These are phyloP conservation scores for Funneliformis mosseae DNA, from an alignment of 192 early-diverging fungal genomes.

Conservation along the genomic window DNA sequence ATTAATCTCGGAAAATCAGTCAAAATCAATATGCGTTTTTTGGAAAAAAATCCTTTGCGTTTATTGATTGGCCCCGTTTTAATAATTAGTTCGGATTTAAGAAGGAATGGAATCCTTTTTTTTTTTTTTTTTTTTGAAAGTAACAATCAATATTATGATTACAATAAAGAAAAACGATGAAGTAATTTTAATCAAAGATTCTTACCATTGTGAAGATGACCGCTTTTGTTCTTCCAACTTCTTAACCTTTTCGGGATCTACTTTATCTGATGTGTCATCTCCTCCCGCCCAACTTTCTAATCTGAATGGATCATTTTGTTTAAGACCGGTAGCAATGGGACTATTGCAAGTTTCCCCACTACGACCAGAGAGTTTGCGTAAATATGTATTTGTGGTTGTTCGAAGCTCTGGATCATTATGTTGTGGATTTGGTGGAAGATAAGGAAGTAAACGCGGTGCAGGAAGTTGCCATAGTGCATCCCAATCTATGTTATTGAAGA, in stretches of 20 bases:
- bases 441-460: conserved; percentile 54
- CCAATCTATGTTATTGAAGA: conserved; percentile 86
- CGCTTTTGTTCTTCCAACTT: conserved; percentile 31
- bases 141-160: background rate
- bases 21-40: conserved; percentile 63
- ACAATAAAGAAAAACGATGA: background rate
- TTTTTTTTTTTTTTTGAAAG: conserved; percentile 21
- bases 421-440: conserved; percentile 42
- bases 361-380: conserved; percentile 29
- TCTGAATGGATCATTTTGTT: conserved; percentile 45
- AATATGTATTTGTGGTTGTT: conserved; percentile 36
- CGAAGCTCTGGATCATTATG: conserved; percentile 40
- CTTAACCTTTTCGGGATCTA: conserved; percentile 29
- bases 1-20: conserved; percentile 69
- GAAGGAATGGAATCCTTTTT: conserved; percentile 45
- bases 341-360: conserved; percentile 23
- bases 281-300: conserved; percentile 29
- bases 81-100: conserved; percentile 61
- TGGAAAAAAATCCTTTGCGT: conserved; percentile 59
- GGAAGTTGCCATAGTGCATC: conserved; percentile 52
- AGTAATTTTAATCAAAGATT: background rate
- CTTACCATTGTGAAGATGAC: conserved; percentile 32
- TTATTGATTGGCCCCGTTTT: conserved; percentile 59
- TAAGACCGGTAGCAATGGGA: conserved; percentile 31
- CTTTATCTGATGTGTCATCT: conserved; percentile 11